Evolutionary conservation across 139 green algal species (phyloP).

Genomic region (Chlamydomonas schloesseri): DNA sequence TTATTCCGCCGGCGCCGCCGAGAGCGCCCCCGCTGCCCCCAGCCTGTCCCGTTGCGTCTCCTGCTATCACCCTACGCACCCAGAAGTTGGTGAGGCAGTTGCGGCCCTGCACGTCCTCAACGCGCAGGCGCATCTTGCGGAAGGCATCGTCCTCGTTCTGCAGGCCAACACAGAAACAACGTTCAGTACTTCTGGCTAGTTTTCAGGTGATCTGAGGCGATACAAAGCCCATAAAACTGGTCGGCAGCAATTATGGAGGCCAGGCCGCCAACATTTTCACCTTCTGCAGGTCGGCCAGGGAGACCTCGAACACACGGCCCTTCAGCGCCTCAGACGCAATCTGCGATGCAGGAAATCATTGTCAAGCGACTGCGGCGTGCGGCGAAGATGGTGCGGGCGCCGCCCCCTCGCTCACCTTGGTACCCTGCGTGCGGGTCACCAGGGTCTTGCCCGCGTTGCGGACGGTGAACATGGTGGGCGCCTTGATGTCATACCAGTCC

Average conservation of each 20-base stretch:
- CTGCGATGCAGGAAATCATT: slow-evolving; percentile 62
- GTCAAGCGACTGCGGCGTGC: neutral
- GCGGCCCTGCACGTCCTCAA: slow-evolving; percentile 96
- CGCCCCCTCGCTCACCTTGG: slow-evolving; percentile 86
- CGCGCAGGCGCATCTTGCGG: slow-evolving; percentile 96
- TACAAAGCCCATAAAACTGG: neutral
- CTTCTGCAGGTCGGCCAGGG: slow-evolving; percentile 97
- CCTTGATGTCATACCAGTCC: slow-evolving; percentile 99
- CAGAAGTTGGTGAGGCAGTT: slow-evolving; percentile 99
- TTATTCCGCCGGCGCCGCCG: neutral
- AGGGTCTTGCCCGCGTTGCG: slow-evolving; percentile 98
- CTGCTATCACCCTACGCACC: slow-evolving; percentile 45
- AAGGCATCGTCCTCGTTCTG: slow-evolving; percentile 98
- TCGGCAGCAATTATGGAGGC: neutral
- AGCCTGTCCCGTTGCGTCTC: too few species aligned
- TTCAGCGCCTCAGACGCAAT: slow-evolving; percentile 99
- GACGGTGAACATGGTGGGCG: slow-evolving; percentile 93
- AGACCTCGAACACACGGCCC: slow-evolving; percentile 96
- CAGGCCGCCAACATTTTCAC: slow-evolving; percentile 59
- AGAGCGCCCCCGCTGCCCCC: too few species aligned
- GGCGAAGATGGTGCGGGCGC: neutral
- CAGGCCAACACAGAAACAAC: neutral
- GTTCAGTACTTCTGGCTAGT: neutral
- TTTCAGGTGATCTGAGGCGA: neutral
- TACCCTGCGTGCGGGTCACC: slow-evolving; percentile 96